These are phyloP conservation scores for Aspergillus quadricinctus DNA, from an alignment of 2,329 filamentous ascomycete species.

Conservation along the genomic window DNA sequence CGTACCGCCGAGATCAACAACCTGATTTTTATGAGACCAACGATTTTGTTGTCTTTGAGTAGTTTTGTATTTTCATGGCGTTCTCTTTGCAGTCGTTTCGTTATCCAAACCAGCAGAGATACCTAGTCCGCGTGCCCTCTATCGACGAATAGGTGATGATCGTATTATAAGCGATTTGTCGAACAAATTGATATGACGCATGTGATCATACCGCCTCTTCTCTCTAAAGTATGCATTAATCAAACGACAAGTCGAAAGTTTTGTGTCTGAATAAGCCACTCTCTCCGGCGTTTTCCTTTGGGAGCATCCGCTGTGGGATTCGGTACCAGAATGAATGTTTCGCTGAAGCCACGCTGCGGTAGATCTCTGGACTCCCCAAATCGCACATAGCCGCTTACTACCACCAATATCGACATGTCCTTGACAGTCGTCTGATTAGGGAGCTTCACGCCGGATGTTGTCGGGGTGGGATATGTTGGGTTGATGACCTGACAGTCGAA, in stretches of 20 bases:
- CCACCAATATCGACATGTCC: conserved; percentile 68
- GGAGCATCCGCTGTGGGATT: conserved; percentile 52
- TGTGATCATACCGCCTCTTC: neutral
- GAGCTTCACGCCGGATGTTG: conserved; percentile 30
- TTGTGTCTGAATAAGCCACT: conserved; percentile 67
- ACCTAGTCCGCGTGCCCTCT: neutral
- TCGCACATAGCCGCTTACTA: conserved; percentile 67
- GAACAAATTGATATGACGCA: neutral
- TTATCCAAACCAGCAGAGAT: neutral
- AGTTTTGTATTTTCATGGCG: neutral
- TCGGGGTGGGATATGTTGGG: conserved; percentile 59
- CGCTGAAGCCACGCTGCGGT: conserved; percentile 67
- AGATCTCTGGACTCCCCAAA: conserved; percentile 60
- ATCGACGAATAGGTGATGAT: neutral
- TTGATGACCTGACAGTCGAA: conserved; percentile 78
- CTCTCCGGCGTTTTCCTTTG: conserved; percentile 52
- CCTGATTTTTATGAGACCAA: conserved; percentile 1
- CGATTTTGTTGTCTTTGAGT: neutral
- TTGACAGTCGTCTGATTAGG: conserved; percentile 44
- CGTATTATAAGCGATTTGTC: neutral
- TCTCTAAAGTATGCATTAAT: conserved; percentile 7
- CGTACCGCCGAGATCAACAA: conserved; percentile 29
- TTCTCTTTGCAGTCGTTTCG: neutral
- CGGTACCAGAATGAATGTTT: conserved; percentile 76
- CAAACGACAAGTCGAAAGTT: conserved; percentile 59